Evolutionary conservation across 73 alveolate species (phyloP).

Genomic region (Blepharisma japonicum): DNA sequence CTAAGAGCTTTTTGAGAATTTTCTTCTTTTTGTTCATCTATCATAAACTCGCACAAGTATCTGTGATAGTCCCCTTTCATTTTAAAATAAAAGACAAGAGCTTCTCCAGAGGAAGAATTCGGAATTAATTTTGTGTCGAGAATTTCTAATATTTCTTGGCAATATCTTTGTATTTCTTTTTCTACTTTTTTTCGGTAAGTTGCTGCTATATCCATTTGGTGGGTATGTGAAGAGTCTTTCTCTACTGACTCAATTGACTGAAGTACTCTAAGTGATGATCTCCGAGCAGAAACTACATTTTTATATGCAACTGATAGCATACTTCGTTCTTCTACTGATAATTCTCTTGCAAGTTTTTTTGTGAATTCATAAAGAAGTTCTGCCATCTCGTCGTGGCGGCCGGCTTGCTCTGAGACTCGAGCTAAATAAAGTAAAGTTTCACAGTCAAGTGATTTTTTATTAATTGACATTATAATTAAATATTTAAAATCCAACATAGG

Average conservation of each 20-base stretch:
- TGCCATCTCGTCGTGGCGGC: constrained; percentile 75
- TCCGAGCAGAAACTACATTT: constrained; percentile 64
- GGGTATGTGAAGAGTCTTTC: constrained; percentile 35
- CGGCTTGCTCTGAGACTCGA: constrained; percentile 70
- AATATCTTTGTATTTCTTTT: constrained; percentile 58
- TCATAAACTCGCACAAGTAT: constrained; percentile 70
- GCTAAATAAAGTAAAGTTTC: constrained; percentile 75
- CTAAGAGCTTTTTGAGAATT: constrained; percentile 73
- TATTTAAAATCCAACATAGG: too few relatives aligned
- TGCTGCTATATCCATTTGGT: background rate
- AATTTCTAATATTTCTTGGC: constrained; percentile 51
- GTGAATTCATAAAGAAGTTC: constrained; percentile 59
- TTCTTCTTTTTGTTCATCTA: constrained; percentile 61
- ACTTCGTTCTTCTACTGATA: constrained; percentile 78
- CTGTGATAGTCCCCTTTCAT: constrained; percentile 84
- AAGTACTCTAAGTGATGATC: constrained; percentile 76
- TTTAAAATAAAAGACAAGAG: constrained; percentile 70
- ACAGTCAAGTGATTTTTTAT: background rate
- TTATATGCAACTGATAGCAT: constrained; percentile 72
- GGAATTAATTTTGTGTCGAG: constrained; percentile 54
- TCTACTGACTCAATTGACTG: constrained; percentile 35
- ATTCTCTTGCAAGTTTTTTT: constrained; percentile 52
- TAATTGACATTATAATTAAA: too few relatives aligned
- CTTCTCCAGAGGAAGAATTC: constrained; percentile 60
- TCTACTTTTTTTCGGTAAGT: constrained; percentile 58